Percentiles rank a stretch among this genome's conserved stretches.
Conservation (phyloP, 345 rosid genomes). For the Euclidium syriacum region DNA sequence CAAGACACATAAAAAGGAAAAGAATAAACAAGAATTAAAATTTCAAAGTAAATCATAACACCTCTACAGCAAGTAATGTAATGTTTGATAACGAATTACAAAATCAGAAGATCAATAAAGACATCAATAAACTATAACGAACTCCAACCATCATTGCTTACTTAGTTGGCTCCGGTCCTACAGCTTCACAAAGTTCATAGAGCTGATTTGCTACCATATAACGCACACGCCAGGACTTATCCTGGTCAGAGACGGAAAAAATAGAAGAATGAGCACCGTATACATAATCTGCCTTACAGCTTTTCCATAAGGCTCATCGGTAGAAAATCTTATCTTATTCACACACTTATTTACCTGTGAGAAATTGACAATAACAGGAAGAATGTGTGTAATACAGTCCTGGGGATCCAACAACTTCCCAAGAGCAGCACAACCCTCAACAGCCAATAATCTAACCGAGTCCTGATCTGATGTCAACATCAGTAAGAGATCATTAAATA, state of each 20-base stretch:
- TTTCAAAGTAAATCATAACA: neutral
- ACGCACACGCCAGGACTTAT: constrained; percentile 86
- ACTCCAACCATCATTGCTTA: constrained; percentile 21
- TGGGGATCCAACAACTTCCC: constrained; percentile 94
- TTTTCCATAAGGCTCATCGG: neutral
- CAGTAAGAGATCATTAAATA: neutral
- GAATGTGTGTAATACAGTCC: constrained; percentile 84
- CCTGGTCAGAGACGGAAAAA: constrained; percentile 38
- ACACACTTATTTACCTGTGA: constrained; percentile 60
- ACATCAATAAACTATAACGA: neutral
- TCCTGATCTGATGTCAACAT: constrained; percentile 66
- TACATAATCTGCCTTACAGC: neutral
- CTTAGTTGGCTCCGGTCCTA: constrained; percentile 79
- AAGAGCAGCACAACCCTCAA: constrained; percentile 95
- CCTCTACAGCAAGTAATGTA: neutral
- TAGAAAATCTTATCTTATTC: neutral
- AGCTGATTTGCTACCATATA: constrained; percentile 88
- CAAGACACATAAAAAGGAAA: neutral
- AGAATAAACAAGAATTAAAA: neutral
- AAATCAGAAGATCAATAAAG: neutral
- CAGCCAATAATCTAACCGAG: constrained; percentile 92
- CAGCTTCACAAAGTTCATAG: constrained; percentile 82
- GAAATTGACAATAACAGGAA: constrained; percentile 88
- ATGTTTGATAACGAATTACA: neutral
- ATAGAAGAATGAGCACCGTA: neutral